A percentile compares a stretch with the other conserved stretches of the same genome.
Conservation (phyloP, 768 basidiomycete species). For the Tulasnella sp. region DNA sequence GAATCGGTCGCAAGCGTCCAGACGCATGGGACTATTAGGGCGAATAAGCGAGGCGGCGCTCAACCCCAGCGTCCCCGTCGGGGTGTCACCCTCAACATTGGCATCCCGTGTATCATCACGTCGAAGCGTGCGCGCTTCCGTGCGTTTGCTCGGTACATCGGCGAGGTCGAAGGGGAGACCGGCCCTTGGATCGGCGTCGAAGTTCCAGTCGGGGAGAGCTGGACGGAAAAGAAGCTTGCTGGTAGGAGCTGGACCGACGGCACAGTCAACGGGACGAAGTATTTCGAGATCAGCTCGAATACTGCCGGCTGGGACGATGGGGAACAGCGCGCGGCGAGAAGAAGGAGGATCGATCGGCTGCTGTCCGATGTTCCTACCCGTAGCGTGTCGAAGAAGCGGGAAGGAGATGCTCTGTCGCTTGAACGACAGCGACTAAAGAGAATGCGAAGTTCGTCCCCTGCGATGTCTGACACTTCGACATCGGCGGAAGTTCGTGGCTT, state of each 20-base stretch:
- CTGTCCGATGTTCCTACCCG: neutral
- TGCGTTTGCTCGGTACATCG: conserved; percentile 80
- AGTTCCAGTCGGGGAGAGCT: conserved; percentile 56
- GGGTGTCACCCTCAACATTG: conserved; percentile 70
- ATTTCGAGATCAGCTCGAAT: conserved; percentile 58
- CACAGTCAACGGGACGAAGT: conserved; percentile 65
- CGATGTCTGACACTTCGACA: conserved; percentile 42
- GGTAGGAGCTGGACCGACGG: conserved; percentile 85
- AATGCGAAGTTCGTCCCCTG: conserved; percentile 56
- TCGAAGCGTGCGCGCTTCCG: conserved; percentile 75
- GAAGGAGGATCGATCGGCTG: conserved; percentile 19
- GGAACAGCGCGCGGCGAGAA: conserved; percentile 36
- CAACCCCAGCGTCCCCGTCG: conserved; percentile 10
- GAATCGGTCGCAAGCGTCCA: conserved; percentile 20
- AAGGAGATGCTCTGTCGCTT: conserved; percentile 43
- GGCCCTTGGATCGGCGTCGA: conserved; percentile 91
- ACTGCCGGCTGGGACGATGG: conserved; percentile 45
- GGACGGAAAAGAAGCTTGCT: conserved; percentile 39
- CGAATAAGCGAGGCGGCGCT: neutral
- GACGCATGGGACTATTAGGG: neutral
- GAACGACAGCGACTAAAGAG: conserved; percentile 39
- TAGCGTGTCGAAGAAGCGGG: conserved; percentile 30
- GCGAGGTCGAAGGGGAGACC: conserved; percentile 66
- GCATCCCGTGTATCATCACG: conserved; percentile 83
- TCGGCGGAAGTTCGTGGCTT: conserved; percentile 53